phyloP scores from a whole-genome alignment of 352 stramenopile species.

The Globisporangium nagaii region DNA sequence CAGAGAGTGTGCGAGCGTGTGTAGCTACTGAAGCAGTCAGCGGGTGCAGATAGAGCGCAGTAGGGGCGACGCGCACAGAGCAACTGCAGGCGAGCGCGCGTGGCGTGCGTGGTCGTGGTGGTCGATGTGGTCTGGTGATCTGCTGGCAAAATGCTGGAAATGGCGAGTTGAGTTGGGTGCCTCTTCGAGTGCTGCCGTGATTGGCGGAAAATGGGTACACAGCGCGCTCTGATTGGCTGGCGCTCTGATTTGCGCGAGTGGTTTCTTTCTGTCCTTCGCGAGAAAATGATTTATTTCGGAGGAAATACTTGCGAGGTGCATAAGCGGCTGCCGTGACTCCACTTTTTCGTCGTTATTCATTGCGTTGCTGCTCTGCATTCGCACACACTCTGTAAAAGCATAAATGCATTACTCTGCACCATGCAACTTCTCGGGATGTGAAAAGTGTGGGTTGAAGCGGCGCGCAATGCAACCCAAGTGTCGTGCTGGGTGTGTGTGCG shows the following conservation, averaged over 20 bases:
- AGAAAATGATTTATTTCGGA: neutral
- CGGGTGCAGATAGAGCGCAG: too few relatives aligned
- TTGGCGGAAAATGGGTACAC: neutral
- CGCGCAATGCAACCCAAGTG: too few relatives aligned
- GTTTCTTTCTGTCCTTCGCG: neutral
- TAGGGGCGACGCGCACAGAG: too few relatives aligned
- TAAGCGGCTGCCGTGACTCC: too few relatives aligned
- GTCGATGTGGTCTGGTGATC: constrained; percentile 1
- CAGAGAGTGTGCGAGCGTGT: neutral
- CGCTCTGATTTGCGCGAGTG: neutral
- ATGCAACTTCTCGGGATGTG: neutral
- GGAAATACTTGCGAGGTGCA: neutral
- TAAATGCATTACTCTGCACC: neutral
- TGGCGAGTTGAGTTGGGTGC: neutral
- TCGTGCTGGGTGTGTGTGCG: too few relatives aligned
- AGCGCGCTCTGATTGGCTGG: neutral
- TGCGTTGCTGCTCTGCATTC: neutral
- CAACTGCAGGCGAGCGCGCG: too few relatives aligned
- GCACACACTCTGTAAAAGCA: neutral
- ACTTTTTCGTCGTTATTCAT: too few relatives aligned
- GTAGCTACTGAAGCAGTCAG: too few relatives aligned
- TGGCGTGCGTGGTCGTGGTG: too few relatives aligned
- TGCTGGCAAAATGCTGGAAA: neutral
- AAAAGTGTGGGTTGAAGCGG: neutral
- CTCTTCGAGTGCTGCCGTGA: neutral